A percentile compares a stretch with the other conserved stretches of the same genome.
Evolutionary conservation across 2,329 filamentous ascomycete genomes (phyloP).

Genomic region (Chlorencoelia australis): DNA sequence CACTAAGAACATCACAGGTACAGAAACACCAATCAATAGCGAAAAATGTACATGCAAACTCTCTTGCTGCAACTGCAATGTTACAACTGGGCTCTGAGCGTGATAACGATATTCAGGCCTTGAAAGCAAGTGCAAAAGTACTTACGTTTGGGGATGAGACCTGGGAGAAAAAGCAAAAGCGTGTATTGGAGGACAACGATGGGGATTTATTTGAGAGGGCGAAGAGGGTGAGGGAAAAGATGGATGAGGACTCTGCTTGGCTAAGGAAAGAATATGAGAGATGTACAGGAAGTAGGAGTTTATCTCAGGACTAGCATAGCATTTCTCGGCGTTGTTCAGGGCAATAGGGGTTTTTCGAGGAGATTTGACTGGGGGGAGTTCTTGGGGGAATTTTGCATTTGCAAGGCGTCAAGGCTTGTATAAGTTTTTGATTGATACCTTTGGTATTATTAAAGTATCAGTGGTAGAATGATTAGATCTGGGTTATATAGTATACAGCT

Average conservation of each 20-base stretch:
- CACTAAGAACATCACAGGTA: constrained; percentile 8
- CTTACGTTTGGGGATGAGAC: constrained; percentile 14
- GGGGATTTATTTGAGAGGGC: constrained; percentile 26
- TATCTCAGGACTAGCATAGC: constrained; percentile 11
- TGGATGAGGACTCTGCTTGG: constrained; percentile 27
- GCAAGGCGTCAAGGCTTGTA: constrained; percentile 12
- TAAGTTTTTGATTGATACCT: constrained; percentile 11
- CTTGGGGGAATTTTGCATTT: constrained; percentile 10
- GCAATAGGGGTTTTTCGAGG: background rate
- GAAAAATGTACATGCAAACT: constrained; percentile 18
- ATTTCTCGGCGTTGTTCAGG: constrained; percentile 8
- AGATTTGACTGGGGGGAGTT: constrained; percentile 5
- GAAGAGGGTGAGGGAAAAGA: constrained; percentile 26
- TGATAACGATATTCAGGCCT: constrained; percentile 13
- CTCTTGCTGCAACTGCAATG: constrained; percentile 1
- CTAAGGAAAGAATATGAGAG: constrained; percentile 19
- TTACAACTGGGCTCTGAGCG: constrained; percentile 4
- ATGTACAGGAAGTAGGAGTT: constrained; percentile 17
- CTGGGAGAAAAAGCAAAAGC: constrained; percentile 9
- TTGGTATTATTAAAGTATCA: constrained; percentile 6
- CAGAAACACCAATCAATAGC: constrained; percentile 6
- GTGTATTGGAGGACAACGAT: constrained; percentile 16
- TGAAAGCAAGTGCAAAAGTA: constrained; percentile 21
- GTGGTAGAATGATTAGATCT: no score
- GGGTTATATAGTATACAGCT: no score